phyloP scores from a whole-genome alignment of 768 basidiomycete genomes.

The Suillus weaverae region DNA sequence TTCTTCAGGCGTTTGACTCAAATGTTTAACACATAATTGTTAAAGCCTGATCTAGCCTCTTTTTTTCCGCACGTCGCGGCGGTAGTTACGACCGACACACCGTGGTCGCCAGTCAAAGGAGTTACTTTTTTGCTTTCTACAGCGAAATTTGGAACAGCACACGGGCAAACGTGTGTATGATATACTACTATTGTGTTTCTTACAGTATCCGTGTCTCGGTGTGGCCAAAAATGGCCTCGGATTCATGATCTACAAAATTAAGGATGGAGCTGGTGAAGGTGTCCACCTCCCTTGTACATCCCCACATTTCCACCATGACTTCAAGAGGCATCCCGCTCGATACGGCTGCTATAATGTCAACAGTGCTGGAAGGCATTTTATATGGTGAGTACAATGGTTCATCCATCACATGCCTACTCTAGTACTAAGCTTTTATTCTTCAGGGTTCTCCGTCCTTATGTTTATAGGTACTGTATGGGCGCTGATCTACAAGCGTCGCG shows the following conservation, averaged over 20 bases:
- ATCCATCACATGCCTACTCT: background rate
- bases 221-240: background rate
- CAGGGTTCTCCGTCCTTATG: slow-evolving; percentile 29
- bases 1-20: no score
- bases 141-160: no score
- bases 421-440: background rate
- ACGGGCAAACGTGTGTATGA: no score
- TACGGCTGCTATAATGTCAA: slow-evolving; percentile 22
- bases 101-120: no score
- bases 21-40: no score
- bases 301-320: background rate
- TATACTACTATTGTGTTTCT: background rate
- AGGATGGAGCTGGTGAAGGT: background rate
- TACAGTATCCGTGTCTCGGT: background rate
- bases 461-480: slow-evolving; percentile 24
- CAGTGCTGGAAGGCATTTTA: slow-evolving; percentile 21
- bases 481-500: slow-evolving; percentile 11
- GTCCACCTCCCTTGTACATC: background rate
- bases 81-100: no score
- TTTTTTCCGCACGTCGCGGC: no score
- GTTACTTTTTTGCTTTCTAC: no score
- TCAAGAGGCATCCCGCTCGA: slow-evolving; percentile 15
- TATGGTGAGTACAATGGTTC: slow-evolving; percentile 17
- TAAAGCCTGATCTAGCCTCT: no score
- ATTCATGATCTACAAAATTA: background rate